Percentiles rank a stretch among this genome's conserved stretches.
Conservation (phyloP, 352 stramenopile genomes). For the Globisporangium heterothallicum region DNA sequence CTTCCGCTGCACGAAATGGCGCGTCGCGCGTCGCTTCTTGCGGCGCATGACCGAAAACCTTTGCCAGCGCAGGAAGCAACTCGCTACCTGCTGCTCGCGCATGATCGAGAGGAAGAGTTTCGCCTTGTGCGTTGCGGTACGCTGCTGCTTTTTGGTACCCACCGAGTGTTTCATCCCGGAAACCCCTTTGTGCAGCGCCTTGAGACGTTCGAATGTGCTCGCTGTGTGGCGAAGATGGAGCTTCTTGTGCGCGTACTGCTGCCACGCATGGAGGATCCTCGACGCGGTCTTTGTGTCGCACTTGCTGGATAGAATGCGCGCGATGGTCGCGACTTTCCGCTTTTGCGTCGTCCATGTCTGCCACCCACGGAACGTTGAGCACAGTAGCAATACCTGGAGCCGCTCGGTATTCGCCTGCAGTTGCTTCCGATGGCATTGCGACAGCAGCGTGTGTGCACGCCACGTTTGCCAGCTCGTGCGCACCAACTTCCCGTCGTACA, state of each 20-base stretch:
- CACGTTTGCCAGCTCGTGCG: slow-evolving; percentile 18
- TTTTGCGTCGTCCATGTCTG: slow-evolving; percentile 23
- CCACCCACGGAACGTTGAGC: slow-evolving; percentile 55
- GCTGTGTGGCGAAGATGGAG: slow-evolving; percentile 6
- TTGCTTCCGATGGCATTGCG: slow-evolving; percentile 24
- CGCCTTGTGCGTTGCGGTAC: slow-evolving; percentile 10
- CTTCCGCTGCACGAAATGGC: slow-evolving; percentile 20
- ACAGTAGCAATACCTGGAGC: slow-evolving; percentile 53
- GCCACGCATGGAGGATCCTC: slow-evolving; percentile 20
- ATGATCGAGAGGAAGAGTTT: slow-evolving; percentile 19
- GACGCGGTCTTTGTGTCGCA: slow-evolving; percentile 12
- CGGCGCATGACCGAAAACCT: slow-evolving; percentile 9
- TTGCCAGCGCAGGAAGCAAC: slow-evolving; percentile 25
- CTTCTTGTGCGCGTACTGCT: slow-evolving; percentile 7
- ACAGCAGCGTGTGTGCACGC: slow-evolving; percentile 15
- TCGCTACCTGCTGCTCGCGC: slow-evolving; percentile 8
- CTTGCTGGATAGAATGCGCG: slow-evolving; percentile 19
- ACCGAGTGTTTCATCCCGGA: slow-evolving; percentile 11
- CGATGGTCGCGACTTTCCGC: slow-evolving; percentile 20
- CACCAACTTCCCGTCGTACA: slow-evolving; percentile 12
- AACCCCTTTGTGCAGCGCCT: slow-evolving; percentile 18
- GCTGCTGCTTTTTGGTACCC: slow-evolving; percentile 4
- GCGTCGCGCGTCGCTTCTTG: slow-evolving; percentile 18
- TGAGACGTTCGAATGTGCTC: slow-evolving; percentile 18
- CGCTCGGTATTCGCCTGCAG: slow-evolving; percentile 52